phyloP scores from a whole-genome alignment of 192 early-diverging fungal species.

The Coemansia sp. region DNA sequence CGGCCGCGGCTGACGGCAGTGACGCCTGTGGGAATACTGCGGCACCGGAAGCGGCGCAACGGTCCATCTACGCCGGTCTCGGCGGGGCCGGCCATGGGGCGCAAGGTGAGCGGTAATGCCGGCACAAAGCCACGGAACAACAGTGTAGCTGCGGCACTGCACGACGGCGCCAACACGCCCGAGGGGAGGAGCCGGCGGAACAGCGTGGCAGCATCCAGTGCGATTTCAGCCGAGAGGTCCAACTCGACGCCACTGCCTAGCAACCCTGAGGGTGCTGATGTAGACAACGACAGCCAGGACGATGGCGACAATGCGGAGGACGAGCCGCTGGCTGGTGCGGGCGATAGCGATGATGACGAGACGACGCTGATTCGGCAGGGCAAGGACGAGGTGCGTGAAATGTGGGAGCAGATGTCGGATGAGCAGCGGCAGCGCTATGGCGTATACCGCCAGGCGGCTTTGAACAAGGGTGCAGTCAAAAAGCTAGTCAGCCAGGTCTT shows the following conservation, averaged over 20 bases:
- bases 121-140: too few relatives aligned
- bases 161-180: not conserved
- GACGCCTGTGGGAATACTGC: conserved; percentile 19
- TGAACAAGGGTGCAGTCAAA: conserved; percentile 72
- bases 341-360: conserved; percentile 3
- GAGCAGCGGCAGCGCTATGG: conserved; percentile 76
- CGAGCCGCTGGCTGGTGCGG: too few relatives aligned
- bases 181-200: not conserved
- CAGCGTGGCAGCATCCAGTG: not conserved
- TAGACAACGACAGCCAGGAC: conserved; percentile 3
- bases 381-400: conserved; percentile 33
- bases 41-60: conserved; percentile 28
- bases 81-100: too few relatives aligned
- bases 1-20: conserved; percentile 15
- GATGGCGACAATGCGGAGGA: not conserved
- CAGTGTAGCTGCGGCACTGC: not conserved
- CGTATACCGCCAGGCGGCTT: conserved; percentile 68
- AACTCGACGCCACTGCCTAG: too few relatives aligned
- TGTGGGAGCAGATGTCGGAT: conserved; percentile 48
- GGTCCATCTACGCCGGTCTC: too few relatives aligned
- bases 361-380: conserved; percentile 30
- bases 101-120: too few relatives aligned
- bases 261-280: too few relatives aligned
- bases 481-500: conserved; percentile 61
- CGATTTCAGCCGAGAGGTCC: not conserved